phyloP scores from a whole-genome alignment of 352 stramenopile genomes.

The Globisporangium perplexum region DNA sequence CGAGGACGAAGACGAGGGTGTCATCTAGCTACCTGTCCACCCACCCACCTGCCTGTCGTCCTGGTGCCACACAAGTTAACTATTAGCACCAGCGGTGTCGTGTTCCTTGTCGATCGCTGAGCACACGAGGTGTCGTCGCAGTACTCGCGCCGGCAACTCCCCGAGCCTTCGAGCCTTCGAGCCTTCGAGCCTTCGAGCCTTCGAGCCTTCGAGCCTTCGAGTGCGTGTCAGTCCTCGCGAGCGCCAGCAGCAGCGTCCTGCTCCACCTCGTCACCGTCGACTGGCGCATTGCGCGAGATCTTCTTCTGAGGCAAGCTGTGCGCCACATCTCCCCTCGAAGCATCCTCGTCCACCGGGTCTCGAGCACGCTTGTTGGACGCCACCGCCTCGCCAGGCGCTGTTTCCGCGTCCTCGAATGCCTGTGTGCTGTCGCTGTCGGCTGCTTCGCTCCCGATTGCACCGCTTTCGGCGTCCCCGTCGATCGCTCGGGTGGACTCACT shows the following conservation, averaged over 20 bases:
- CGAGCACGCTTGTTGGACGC: conserved; percentile 8
- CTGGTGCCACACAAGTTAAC: neutral
- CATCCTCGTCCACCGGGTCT: neutral
- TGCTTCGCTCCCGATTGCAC: neutral
- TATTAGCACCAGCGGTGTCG: neutral
- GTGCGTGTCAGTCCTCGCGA: neutral
- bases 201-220: neutral
- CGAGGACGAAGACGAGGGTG: conserved; percentile 34
- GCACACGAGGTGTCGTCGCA: too few relatives aligned
- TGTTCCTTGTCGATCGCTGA: neutral
- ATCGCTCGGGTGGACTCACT: neutral
- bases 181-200: too few relatives aligned
- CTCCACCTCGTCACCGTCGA: neutral
- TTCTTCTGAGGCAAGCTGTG: conserved; percentile 10
- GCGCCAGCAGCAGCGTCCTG: neutral
- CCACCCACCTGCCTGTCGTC: too few relatives aligned
- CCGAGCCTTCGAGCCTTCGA: too few relatives aligned
- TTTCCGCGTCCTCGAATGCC: neutral
- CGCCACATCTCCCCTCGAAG: neutral
- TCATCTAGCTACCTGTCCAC: conserved; percentile 25
- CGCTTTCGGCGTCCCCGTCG: neutral
- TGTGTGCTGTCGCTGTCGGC: neutral
- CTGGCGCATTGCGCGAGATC: neutral
- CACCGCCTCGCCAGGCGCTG: neutral
- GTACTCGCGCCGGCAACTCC: too few relatives aligned